Base-by-base conservation (phyloP, 192 early-diverging fungal species). In the Coemansia sp. region DNA sequence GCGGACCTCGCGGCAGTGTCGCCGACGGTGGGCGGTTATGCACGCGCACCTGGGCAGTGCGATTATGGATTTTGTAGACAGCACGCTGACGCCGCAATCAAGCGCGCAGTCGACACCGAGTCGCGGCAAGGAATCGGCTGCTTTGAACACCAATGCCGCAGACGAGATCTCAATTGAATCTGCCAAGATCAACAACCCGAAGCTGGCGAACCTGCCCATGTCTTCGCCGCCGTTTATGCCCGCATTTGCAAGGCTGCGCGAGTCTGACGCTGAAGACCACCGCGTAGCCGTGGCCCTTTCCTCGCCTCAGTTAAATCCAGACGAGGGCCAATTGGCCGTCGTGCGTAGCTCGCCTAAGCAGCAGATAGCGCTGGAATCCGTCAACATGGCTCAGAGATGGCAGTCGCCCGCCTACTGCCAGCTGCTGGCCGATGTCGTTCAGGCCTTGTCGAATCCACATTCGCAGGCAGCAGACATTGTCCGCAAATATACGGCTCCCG, bases 11-110 rank as follows among this genome's bases (percentile, higher is more conserved):
- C 55, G 71, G 16, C 75, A 78, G 47, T 78, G 75, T 14, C 67
- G 71, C 16, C 62, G 75, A n/a, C 75, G 75, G 20, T 78, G 75
- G 75, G 70, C 75, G 2, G 71, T 72, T 18, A 72, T 78, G 67
- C 54, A 69, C 23, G 51, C 55, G 16, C 75, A 78, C 20, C 54
- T 78, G 62, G 75, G 75, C 34, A 36, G 55, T 6, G 63, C 69
- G 8, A 78, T 78, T 19, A 71, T 78, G 75, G 75, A 78, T 22
- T 78, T 72, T 64, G 75, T 78, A 29, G 75, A 78, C 50, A 69
- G 61, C 24, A 51, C 67, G 51, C 67, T 71, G 16, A 72, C 75
- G 20, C 75, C 75, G 14, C 75, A 72, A 28, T 78, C 75, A 3
- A 78, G 75, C 39, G 61, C 67, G 4, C 66, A 72, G 18, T 55